A percentile compares a stretch with the other conserved stretches of the same genome.
phyloP scores from a whole-genome alignment of 352 stramenopile genomes.

The Phytopythium vexans region DNA sequence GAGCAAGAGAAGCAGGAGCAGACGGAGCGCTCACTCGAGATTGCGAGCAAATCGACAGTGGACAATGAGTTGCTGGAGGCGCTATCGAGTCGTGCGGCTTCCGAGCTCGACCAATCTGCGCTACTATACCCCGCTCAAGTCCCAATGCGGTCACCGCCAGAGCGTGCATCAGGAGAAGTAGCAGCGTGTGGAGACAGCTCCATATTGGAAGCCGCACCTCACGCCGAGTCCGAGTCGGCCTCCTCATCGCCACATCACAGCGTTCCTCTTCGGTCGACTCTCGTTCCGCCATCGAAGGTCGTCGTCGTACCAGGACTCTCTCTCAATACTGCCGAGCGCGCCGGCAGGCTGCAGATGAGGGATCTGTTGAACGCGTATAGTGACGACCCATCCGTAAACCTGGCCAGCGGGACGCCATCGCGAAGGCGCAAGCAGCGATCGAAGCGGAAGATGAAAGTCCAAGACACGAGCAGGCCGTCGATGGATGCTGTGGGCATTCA shows the following conservation, averaged over 20 bases:
- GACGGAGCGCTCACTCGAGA: neutral
- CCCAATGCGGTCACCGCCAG: neutral
- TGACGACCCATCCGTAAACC: constrained; percentile 13
- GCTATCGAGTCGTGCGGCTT: neutral
- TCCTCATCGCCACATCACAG: too few species aligned
- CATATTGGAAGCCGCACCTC: neutral
- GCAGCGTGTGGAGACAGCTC: neutral
- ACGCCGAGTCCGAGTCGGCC: too few species aligned
- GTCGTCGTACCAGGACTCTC: constrained; percentile 26
- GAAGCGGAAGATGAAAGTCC: constrained; percentile 17
- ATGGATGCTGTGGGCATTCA: too few species aligned
- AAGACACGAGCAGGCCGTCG: constrained; percentile 1
- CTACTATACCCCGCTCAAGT: neutral
- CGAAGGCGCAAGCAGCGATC: constrained; percentile 13
- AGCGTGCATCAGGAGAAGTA: neutral
- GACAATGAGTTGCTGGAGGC: constrained; percentile 1
- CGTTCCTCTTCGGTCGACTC: too few species aligned
- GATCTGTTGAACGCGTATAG: constrained; percentile 22
- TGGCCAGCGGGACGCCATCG: constrained; percentile 3
- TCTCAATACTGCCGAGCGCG: constrained; percentile 7
- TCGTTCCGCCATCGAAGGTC: constrained; percentile 1
- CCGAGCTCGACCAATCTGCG: neutral
- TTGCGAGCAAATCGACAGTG: neutral
- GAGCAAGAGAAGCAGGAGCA: neutral
- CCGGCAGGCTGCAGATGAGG: constrained; percentile 17